Evolutionary conservation across 2,329 filamentous ascomycete genomes (phyloP).

Genomic region (Pleoardoris graminearum): DNA sequence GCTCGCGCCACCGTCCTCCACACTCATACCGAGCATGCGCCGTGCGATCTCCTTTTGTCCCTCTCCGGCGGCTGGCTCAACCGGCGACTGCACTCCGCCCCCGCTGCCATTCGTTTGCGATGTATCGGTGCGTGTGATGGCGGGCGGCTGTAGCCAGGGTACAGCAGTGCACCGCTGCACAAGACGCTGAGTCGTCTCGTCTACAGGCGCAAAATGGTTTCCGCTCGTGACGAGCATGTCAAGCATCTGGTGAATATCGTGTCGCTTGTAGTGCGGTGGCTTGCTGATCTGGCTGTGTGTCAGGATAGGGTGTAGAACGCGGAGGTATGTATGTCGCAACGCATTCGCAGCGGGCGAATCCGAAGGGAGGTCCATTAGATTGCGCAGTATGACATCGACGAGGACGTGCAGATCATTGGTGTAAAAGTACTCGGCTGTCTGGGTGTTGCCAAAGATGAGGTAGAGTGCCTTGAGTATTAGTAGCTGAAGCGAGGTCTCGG

Average conservation of each 20-base stretch:
- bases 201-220: conserved; percentile 76
- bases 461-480: conserved; percentile 97
- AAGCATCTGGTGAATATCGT: conserved; percentile 79
- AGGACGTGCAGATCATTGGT: conserved; percentile 95
- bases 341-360: conserved; percentile 60
- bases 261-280: conserved; percentile 86
- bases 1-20: conserved; percentile 42
- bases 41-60: conserved; percentile 46
- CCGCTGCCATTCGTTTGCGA: conserved; percentile 21
- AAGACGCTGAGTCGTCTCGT: conserved; percentile 77
- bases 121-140: conserved; percentile 26
- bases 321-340: conserved; percentile 89
- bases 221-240: conserved; percentile 67
- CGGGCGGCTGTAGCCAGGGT: conserved; percentile 60
- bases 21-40: conserved; percentile 45
- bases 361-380: conserved; percentile 91
- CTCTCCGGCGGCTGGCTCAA: conserved; percentile 26
- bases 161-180: conserved; percentile 76
- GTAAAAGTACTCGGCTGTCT: conserved; percentile 97
- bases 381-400: conserved; percentile 93
- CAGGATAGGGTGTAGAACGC: conserved; percentile 87
- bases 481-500: conserved; percentile 89
- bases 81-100: conserved; percentile 27
- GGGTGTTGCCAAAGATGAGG: conserved; percentile 86
- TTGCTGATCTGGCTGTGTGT: conserved; percentile 88